Base-by-base conservation (phyloP, 1,284 basidiomycete genomes). In the Trametes pubescens region DNA sequence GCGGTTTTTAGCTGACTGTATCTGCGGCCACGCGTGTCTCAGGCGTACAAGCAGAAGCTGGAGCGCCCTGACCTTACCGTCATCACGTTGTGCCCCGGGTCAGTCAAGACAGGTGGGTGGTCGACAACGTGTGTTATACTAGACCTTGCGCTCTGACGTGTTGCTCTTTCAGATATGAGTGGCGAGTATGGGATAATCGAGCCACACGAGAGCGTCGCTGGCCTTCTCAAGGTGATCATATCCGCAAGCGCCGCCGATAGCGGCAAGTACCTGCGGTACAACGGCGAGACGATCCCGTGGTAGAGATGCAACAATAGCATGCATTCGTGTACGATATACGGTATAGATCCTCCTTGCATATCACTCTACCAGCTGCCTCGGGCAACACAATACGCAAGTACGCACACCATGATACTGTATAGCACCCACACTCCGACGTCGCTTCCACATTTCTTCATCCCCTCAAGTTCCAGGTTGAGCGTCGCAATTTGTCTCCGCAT, bases 81-180 rank as follows among this genome's bases (percentile, higher is more conserved):
- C 14, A 16, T 43, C 40, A 8, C 40, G 16, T 16, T 43, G 18
- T 16, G 18, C 18, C 40, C 40, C 4, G 40, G 40, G 18, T 43
- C 14, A 16, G 40, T 43, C 16, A 43, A 43, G 40, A 43, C 40
- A 43, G 40, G 40, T n/a, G 40, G 3, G 40, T n/a, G 18, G 6
- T 16, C 40, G 2, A 8, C 40, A 8, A 32, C 29, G 14, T 38
- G 11, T 16, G 14, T 7, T 8, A 43, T 7, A 3, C 16, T 43
- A 13, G 14, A n/a, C 10, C 11, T 13, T 43, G 40, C 40, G 11
- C 22, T 21, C 34, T 34, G 4, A 35, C 7, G 29, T 13, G n/a
- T 43, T n/a, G 40, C 6, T n/a, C 18, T 9, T 4, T 7, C 47
- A 74, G 76, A 74, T 46, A 73, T 79, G 76, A 75, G 75, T 24